These are phyloP conservation scores for Mycena belliarum DNA, from an alignment of 768 basidiomycete species.

Conservation along the genomic window DNA sequence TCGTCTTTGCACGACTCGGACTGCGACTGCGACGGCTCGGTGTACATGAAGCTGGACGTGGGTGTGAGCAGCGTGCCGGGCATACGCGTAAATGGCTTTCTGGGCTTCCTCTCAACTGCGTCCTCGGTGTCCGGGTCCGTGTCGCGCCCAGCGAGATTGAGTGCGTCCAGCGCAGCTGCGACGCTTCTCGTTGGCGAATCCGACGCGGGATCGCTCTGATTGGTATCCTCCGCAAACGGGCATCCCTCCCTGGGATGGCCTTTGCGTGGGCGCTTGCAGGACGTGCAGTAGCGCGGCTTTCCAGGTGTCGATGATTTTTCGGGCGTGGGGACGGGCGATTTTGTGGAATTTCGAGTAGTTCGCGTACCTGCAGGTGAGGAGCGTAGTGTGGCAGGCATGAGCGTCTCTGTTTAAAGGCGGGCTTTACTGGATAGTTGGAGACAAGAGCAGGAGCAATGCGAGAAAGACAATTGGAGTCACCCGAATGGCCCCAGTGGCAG, in stretches of 20 bases:
- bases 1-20: constrained; percentile 16
- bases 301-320: constrained; percentile 7
- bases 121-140: neutral
- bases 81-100: constrained; percentile 39
- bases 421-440: no score
- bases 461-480: no score
- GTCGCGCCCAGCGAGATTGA: constrained; percentile 11
- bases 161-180: constrained; percentile 9
- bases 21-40: constrained; percentile 17
- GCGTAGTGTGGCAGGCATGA: constrained; percentile 17
- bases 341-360: constrained; percentile 18
- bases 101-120: neutral
- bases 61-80: constrained; percentile 58
- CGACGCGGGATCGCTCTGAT: neutral
- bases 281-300: constrained; percentile 15
- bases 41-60: constrained; percentile 38
- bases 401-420: neutral
- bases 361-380: constrained; percentile 17
- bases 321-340: constrained; percentile 1
- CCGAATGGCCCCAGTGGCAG: no score
- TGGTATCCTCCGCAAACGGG: constrained; percentile 10
- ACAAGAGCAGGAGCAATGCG: no score
- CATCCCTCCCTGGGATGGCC: constrained; percentile 21
- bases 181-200: constrained; percentile 12
- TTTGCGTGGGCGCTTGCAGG: constrained; percentile 20